Evolutionary conservation across 176 grass and related monocot species (phyloP).

Genomic region (Raddia guianensis): DNA sequence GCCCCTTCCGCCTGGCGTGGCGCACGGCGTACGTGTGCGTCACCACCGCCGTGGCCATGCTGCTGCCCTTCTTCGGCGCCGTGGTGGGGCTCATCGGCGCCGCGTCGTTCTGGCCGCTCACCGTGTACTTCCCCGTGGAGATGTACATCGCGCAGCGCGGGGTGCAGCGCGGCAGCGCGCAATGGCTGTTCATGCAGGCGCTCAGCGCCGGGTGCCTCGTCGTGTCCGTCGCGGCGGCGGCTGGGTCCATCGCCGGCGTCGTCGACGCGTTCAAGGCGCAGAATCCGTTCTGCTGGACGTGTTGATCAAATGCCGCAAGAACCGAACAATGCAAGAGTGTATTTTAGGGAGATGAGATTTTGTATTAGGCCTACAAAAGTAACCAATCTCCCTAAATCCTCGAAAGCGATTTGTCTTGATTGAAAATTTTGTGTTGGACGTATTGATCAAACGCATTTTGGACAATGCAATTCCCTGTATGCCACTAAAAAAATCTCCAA

Average conservation of each 20-base stretch:
- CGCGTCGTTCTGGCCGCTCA: constrained; percentile 69
- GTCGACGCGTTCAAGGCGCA: constrained; percentile 42
- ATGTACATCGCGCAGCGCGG: constrained; percentile 71
- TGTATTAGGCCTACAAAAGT: too few species aligned
- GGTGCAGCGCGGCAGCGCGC: constrained; percentile 45
- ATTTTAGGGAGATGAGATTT: too few species aligned
- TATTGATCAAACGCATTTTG: too few species aligned
- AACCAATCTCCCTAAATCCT: too few species aligned
- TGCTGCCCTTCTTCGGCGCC: constrained; percentile 26
- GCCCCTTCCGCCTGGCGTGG: constrained; percentile 28
- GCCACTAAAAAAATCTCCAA: too few species aligned
- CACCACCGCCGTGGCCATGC: constrained; percentile 28
- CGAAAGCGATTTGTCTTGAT: too few species aligned
- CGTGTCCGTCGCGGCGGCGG: constrained; percentile 36
- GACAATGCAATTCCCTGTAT: too few species aligned
- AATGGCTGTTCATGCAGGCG: constrained; percentile 44
- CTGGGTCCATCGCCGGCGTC: constrained; percentile 57
- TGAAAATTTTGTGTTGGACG: too few species aligned
- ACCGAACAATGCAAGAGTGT: too few species aligned
- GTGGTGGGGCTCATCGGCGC: constrained; percentile 37
- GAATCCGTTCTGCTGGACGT: not conserved
- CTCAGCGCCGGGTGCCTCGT: constrained; percentile 49
- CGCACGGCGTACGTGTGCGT: constrained; percentile 28
- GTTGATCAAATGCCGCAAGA: not conserved
- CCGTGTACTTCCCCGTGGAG: constrained; percentile 76